These are phyloP conservation scores for Ogataea henricii DNA, from an alignment of 805 yeast genomes.

Conservation along the genomic window DNA sequence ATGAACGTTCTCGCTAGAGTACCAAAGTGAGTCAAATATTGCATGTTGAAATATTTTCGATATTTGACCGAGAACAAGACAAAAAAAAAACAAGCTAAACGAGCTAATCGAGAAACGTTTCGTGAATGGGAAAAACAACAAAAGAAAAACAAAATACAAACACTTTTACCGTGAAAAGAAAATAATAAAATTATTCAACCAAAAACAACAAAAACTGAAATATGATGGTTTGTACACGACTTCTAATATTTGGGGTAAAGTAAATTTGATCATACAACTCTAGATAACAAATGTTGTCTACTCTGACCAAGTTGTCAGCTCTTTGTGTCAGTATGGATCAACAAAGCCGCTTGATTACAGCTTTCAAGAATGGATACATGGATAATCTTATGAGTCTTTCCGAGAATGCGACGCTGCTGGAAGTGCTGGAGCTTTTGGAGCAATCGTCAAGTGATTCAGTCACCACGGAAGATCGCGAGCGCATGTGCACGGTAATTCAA, in stretches of 20 bases:
- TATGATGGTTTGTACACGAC: conserved; percentile 1
- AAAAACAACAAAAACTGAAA: neutral
- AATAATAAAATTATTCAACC: too few relatives aligned
- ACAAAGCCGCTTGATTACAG: too few relatives aligned
- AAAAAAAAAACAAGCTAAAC: neutral
- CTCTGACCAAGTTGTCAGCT: too few relatives aligned
- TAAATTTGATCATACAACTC: neutral
- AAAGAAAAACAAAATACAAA: neutral
- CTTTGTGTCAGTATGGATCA: too few relatives aligned
- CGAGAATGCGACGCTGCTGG: neutral
- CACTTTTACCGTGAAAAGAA: neutral
- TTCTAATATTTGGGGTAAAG: neutral
- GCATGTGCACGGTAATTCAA: conserved; percentile 9
- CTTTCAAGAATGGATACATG: too few relatives aligned
- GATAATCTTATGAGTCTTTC: neutral
- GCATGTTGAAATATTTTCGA: neutral
- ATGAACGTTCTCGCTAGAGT: too few relatives aligned
- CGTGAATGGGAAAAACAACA: neutral
- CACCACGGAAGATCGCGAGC: neutral
- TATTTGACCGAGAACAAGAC: neutral
- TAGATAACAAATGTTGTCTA: neutral
- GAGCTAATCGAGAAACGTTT: conserved; percentile 3
- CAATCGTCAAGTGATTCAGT: neutral
- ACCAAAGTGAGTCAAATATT: too few relatives aligned
- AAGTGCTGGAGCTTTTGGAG: neutral